A percentile compares a stretch with the other conserved stretches of the same genome.
phyloP scores from a whole-genome alignment of 2,329 filamentous ascomycete species.

The Fusarium mundagurra region DNA sequence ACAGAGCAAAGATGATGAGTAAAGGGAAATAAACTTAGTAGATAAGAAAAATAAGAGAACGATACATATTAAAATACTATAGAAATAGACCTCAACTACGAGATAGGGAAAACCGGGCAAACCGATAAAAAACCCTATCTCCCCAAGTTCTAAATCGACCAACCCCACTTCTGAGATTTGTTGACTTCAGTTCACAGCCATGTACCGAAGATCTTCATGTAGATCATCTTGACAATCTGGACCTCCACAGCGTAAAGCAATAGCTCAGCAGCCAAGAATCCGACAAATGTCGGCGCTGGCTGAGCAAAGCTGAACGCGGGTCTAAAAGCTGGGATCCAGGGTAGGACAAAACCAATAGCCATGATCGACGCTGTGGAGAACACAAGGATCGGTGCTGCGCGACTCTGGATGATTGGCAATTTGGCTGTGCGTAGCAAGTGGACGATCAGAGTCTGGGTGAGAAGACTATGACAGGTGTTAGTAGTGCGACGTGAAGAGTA shows the following conservation, averaged over 20 bases:
- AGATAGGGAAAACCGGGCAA: not conserved
- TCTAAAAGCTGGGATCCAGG: not conserved
- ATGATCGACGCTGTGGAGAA: not conserved
- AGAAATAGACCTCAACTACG: too few relatives aligned
- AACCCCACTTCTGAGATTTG: too few relatives aligned
- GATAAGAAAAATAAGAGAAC: not conserved
- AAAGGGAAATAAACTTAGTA: not conserved
- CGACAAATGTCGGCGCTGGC: not conserved
- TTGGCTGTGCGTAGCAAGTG: not conserved
- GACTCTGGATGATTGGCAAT: not conserved
- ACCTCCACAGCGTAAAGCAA: not conserved
- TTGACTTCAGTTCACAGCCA: not conserved
- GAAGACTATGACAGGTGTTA: not conserved
- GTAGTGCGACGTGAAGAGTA: accelerated
- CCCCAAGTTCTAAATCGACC: accelerated
- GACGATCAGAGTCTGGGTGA: not conserved
- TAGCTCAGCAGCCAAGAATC: not conserved
- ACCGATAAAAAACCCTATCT: not conserved
- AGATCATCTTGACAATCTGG: not conserved
- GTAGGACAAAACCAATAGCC: not conserved
- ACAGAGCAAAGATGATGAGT: not conserved
- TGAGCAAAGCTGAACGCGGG: not conserved
- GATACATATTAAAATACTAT: not conserved
- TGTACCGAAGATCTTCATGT: not conserved
- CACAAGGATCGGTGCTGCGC: not conserved